phyloP scores from a whole-genome alignment of 306 rosid genomes.

The Corylus heterophylla region DNA sequence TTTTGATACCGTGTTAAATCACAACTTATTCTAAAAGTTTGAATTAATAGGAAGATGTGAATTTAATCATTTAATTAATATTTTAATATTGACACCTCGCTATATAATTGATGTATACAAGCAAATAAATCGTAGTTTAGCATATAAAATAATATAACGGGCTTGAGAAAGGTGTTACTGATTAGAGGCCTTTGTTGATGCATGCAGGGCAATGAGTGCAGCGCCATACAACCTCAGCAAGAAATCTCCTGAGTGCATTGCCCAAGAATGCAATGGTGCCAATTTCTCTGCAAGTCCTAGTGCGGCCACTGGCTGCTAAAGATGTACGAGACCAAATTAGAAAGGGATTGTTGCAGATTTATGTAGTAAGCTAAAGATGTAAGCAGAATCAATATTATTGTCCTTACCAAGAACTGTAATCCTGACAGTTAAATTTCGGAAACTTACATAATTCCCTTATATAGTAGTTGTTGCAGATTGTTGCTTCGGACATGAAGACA shows the following conservation, averaged over 20 bases:
- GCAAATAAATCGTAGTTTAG: background rate
- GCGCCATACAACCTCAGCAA: slow-evolving; percentile 67
- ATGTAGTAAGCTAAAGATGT: slow-evolving; percentile 38
- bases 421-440: slow-evolving; percentile 26
- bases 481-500: slow-evolving; percentile 22
- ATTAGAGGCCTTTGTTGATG: slow-evolving; percentile 16
- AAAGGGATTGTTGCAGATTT: slow-evolving; percentile 27
- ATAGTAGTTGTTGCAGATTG: slow-evolving; percentile 24
- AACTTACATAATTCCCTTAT: slow-evolving; percentile 21
- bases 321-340: slow-evolving; percentile 22
- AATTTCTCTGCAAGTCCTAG: slow-evolving; percentile 36
- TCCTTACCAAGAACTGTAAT: slow-evolving; percentile 20
- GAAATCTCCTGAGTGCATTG: slow-evolving; percentile 48
- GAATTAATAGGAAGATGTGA: too few relatives aligned
- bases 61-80: too few relatives aligned
- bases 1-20: background rate
- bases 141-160: background rate
- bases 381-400: slow-evolving; percentile 28
- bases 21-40: too few relatives aligned
- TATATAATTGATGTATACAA: background rate
- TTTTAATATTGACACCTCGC: too few relatives aligned
- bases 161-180: slow-evolving; percentile 10
- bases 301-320: slow-evolving; percentile 6
- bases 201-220: slow-evolving; percentile 70
- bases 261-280: slow-evolving; percentile 54